Percentiles rank a stretch among this genome's conserved stretches.
Conservation (phyloP, 1,139 yeast species). For the Yamadazyma sp. region DNA sequence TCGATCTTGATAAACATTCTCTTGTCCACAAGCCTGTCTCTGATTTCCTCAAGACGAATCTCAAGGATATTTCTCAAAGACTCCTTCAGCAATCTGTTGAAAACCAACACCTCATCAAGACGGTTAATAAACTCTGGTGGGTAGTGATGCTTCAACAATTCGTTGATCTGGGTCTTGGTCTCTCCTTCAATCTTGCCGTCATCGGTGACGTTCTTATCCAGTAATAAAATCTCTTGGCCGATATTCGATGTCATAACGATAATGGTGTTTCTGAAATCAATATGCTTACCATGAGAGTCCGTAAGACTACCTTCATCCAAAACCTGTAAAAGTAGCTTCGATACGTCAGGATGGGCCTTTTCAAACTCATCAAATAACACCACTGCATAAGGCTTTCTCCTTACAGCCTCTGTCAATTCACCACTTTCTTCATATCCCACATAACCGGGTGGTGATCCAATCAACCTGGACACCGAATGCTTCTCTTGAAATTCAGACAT, state of each 20-base stretch:
- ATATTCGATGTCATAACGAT: constrained; percentile 97
- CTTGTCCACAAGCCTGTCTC: constrained; percentile 74
- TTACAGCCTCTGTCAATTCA: constrained; percentile 91
- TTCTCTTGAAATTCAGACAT: constrained; percentile 98
- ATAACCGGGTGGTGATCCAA: constrained; percentile 98
- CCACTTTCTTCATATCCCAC: constrained; percentile 97
- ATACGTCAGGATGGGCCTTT: constrained; percentile 92
- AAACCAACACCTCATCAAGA: constrained; percentile 85
- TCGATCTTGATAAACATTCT: constrained; percentile 64
- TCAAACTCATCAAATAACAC: constrained; percentile 94
- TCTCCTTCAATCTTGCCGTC: constrained; percentile 49
- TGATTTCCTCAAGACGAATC: constrained; percentile 76
- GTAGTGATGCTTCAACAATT: constrained; percentile 66
- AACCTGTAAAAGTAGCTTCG: constrained; percentile 85
- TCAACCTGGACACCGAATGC: constrained; percentile 83
- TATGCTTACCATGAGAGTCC: constrained; percentile 91
- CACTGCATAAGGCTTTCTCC: constrained; percentile 92
- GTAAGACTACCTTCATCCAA: constrained; percentile 93
- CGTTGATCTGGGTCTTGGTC: constrained; percentile 58
- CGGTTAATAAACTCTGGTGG: constrained; percentile 96
- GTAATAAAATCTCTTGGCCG: constrained; percentile 83
- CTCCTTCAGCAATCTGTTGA: constrained; percentile 78
- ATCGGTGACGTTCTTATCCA: constrained; percentile 48
- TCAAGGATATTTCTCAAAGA: constrained; percentile 80
- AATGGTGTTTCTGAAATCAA: constrained; percentile 90